Evolutionary conservation across 208 protist species (phyloP).

Genomic region (Trypanosoma brucei): DNA sequence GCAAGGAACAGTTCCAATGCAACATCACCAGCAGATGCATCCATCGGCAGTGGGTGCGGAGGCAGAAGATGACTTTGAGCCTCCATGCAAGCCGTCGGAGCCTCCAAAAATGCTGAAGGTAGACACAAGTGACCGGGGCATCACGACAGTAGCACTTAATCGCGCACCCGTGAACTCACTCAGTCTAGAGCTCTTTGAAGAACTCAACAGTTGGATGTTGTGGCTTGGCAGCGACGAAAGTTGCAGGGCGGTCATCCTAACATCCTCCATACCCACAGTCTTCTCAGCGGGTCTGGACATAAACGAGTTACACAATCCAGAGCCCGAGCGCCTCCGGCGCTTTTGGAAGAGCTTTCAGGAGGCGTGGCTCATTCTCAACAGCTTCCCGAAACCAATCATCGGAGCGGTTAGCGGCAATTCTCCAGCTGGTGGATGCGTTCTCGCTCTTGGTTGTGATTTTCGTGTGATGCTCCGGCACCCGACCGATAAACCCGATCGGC

Average conservation of each 20-base stretch:
- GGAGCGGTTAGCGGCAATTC: slow-evolving; percentile 73
- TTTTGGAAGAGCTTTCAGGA: slow-evolving; percentile 81
- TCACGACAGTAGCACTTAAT: slow-evolving; percentile 49
- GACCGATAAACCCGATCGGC: slow-evolving; percentile 31
- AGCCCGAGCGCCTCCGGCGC: slow-evolving; percentile 44
- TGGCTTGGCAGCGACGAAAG: slow-evolving; percentile 78
- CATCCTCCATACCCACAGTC: slow-evolving; percentile 67
- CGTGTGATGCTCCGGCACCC: slow-evolving; percentile 70
- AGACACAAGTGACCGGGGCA: slow-evolving; percentile 50
- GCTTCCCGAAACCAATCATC: slow-evolving; percentile 75
- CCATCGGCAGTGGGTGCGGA: not conserved
- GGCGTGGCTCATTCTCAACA: slow-evolving; percentile 78
- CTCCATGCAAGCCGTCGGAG: slow-evolving; percentile 64
- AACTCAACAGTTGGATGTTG: slow-evolving; percentile 81
- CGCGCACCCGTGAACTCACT: slow-evolving; percentile 69
- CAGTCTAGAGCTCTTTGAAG: slow-evolving; percentile 65
- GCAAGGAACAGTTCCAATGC: not conserved
- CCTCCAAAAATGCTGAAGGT: slow-evolving; percentile 67
- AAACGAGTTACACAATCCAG: slow-evolving; percentile 64
- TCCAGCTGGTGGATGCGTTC: slow-evolving; percentile 70
- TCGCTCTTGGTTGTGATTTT: slow-evolving; percentile 76
- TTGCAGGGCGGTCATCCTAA: slow-evolving; percentile 60
- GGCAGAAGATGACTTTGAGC: slow-evolving; percentile 38
- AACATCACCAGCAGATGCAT: slow-evolving; percentile 6
- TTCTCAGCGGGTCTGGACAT: slow-evolving; percentile 80